A percentile compares a stretch with the other conserved stretches of the same genome.
These are phyloP conservation scores for Kickxella alabastrina DNA, from an alignment of 192 early-diverging fungal species.

Conservation along the genomic window DNA sequence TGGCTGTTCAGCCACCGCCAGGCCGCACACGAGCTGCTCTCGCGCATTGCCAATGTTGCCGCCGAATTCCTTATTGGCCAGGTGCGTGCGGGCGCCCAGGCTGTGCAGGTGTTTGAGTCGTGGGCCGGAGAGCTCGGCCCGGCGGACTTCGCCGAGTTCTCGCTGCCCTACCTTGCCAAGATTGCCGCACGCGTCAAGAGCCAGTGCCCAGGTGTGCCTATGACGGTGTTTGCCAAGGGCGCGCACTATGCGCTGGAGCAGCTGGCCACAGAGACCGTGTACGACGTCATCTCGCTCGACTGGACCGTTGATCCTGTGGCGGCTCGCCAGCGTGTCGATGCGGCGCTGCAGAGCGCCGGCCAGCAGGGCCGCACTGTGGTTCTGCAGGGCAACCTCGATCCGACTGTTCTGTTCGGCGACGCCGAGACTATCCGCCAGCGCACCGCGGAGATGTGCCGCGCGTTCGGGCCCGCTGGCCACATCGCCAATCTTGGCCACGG, in stretches of 20 bases:
- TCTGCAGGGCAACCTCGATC: constrained; percentile 97
- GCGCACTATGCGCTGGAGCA: constrained; percentile 83
- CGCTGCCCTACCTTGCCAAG: constrained; percentile 82
- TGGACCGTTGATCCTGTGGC: constrained; percentile 76
- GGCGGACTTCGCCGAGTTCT: constrained; percentile 74
- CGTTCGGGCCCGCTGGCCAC: constrained; percentile 72
- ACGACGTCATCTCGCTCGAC: constrained; percentile 87
- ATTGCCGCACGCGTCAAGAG: constrained; percentile 77
- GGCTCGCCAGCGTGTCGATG: constrained; percentile 27
- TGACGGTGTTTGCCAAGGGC: constrained; percentile 89
- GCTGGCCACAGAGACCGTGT: constrained; percentile 60
- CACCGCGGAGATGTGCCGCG: constrained; percentile 74
- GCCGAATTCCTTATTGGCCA: constrained; percentile 88
- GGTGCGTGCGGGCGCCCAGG: constrained; percentile 94
- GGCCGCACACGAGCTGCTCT: constrained; percentile 72
- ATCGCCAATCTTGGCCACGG: constrained; percentile 98
- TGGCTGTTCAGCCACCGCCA: constrained; percentile 83
- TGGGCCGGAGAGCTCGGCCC: constrained; percentile 93
- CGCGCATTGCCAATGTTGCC: constrained; percentile 75
- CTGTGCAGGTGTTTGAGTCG: constrained; percentile 96
- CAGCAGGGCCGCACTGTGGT: constrained; percentile 11
- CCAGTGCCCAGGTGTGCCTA: constrained; percentile 63
- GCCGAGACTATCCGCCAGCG: constrained; percentile 66
- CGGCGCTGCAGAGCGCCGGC: constrained; percentile 3
- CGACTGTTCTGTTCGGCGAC: constrained; percentile 74